These are phyloP conservation scores for Lichtheimia ornata DNA, from an alignment of 371 early-diverging fungal species.

Conservation along the genomic window DNA sequence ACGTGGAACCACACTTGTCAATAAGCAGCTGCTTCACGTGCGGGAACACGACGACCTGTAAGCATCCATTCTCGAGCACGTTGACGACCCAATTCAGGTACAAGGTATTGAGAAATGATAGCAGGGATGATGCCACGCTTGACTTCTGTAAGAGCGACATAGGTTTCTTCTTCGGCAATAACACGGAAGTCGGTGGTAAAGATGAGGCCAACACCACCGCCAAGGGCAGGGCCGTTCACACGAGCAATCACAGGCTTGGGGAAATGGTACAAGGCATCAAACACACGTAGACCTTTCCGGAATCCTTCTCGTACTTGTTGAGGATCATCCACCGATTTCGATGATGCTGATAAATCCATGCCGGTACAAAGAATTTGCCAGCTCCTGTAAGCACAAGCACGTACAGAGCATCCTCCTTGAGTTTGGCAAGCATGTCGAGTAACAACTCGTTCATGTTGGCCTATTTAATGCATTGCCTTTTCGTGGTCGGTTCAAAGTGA, in stretches of 20 bases:
- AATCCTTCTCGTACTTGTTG: slow-evolving; percentile 35
- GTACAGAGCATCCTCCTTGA: slow-evolving; percentile 53
- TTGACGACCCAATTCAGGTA: slow-evolving; percentile 63
- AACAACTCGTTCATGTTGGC: slow-evolving; percentile 52
- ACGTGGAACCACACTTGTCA: slow-evolving; percentile 38
- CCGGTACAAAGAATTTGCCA: slow-evolving; percentile 78
- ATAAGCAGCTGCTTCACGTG: slow-evolving; percentile 37
- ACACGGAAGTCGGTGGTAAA: slow-evolving; percentile 68
- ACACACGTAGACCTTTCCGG: slow-evolving; percentile 31
- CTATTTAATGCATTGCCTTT: slow-evolving; percentile 67
- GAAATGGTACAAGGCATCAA: slow-evolving; percentile 46
- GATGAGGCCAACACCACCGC: slow-evolving; percentile 74
- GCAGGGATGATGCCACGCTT: slow-evolving; percentile 73
- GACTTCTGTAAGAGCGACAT: slow-evolving; percentile 68
- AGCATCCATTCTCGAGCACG: slow-evolving; percentile 64
- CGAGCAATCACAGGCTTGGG: slow-evolving; percentile 69
- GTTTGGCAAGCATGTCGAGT: slow-evolving; percentile 36
- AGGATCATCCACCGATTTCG: slow-evolving; percentile 24
- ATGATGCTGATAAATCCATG: slow-evolving; percentile 58
- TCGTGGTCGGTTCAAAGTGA: slow-evolving; percentile 59
- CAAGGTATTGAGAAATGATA: slow-evolving; percentile 70
- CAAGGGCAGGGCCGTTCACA: slow-evolving; percentile 73
- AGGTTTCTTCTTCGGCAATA: slow-evolving; percentile 47
- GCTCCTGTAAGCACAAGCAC: slow-evolving; percentile 66
- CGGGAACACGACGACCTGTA: slow-evolving; percentile 59